Conservation (phyloP, 1,139 yeast genomes). For the Blastobotrys apis region DNA sequence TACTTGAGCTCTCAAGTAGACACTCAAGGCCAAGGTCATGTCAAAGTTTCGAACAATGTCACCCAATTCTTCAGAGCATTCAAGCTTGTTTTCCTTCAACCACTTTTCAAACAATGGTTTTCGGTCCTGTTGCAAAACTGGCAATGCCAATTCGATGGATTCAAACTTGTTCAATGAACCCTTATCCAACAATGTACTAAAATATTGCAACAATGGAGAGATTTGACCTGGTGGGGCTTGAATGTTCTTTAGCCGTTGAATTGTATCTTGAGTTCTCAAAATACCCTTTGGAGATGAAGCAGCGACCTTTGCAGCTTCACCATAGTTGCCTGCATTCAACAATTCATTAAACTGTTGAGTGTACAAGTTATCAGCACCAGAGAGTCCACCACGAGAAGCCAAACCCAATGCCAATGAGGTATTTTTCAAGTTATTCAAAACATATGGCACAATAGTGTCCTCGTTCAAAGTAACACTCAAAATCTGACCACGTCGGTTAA, state of each 20-base stretch:
- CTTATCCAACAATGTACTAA: constrained; percentile 85
- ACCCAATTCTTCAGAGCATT: constrained; percentile 93
- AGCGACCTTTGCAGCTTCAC: constrained; percentile 93
- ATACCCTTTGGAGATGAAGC: constrained; percentile 82
- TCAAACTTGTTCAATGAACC: constrained; percentile 92
- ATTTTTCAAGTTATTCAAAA: constrained; percentile 79
- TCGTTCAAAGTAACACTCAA: constrained; percentile 86
- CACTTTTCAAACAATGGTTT: constrained; percentile 93
- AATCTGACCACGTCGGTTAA: constrained; percentile 94
- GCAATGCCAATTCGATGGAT: constrained; percentile 91
- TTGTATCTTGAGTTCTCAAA: constrained; percentile 90
- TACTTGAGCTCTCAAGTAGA: constrained; percentile 78
- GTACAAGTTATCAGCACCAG: constrained; percentile 93
- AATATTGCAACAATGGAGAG: constrained; percentile 90
- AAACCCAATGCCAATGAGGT: constrained; percentile 82
- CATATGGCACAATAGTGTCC: constrained; percentile 83
- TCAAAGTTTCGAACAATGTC: constrained; percentile 91
- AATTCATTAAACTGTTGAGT: constrained; percentile 86
- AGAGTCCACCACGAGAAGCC: constrained; percentile 93
- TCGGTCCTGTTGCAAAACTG: constrained; percentile 93
- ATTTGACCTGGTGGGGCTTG: constrained; percentile 97
- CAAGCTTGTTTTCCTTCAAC: constrained; percentile 91
- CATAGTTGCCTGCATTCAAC: constrained; percentile 79
- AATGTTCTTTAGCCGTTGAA: constrained; percentile 83
- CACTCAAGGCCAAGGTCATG: constrained; percentile 80